Percentiles rank a stretch among this genome's conserved stretches.
Conservation (phyloP, 1,284 basidiomycete genomes). For the Kwoniella shivajii region DNA sequence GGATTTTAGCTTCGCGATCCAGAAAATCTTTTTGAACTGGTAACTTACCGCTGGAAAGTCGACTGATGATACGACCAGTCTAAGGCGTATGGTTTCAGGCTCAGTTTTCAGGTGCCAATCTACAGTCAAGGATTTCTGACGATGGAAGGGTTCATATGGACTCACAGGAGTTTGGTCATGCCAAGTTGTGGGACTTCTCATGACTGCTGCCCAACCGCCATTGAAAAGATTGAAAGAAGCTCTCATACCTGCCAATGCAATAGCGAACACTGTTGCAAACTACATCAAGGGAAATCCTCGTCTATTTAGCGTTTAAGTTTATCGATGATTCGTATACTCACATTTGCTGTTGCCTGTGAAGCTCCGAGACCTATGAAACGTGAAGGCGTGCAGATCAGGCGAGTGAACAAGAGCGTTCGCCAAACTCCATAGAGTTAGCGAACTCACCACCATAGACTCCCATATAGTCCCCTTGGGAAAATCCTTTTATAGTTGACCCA, state of each 20-base stretch:
- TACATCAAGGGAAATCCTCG: background rate
- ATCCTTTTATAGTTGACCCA: slow-evolving; percentile 25
- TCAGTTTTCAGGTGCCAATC: no score
- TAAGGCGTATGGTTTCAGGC: no score
- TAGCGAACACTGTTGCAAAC: slow-evolving; percentile 16
- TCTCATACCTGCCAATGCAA: slow-evolving; percentile 23
- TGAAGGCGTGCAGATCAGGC: no score
- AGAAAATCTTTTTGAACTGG: no score
- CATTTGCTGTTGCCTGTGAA: slow-evolving; percentile 19
- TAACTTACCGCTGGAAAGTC: slow-evolving; percentile 59
- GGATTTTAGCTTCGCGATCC: no score
- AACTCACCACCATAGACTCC: slow-evolving; percentile 32
- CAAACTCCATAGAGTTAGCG: no score
- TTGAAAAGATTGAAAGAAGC: slow-evolving; percentile 34
- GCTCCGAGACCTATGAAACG: slow-evolving; percentile 13
- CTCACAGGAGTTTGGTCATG: slow-evolving; percentile 35
- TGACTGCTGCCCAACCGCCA: slow-evolving; percentile 24
- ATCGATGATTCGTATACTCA: slow-evolving; percentile 2
- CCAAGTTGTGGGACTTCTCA: slow-evolving; percentile 30
- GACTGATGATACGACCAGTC: slow-evolving; percentile 64
- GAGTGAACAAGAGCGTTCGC: no score
- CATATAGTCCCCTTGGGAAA: slow-evolving; percentile 39
- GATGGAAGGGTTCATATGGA: background rate
- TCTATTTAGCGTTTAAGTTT: background rate
- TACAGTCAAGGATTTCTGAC: background rate